Percentiles rank a stretch among this genome's conserved stretches.
These are phyloP conservation scores for Antitrichia curtipendula DNA, from an alignment of 225 moss, liverwort and hornwort genomes.

Conservation along the genomic window DNA sequence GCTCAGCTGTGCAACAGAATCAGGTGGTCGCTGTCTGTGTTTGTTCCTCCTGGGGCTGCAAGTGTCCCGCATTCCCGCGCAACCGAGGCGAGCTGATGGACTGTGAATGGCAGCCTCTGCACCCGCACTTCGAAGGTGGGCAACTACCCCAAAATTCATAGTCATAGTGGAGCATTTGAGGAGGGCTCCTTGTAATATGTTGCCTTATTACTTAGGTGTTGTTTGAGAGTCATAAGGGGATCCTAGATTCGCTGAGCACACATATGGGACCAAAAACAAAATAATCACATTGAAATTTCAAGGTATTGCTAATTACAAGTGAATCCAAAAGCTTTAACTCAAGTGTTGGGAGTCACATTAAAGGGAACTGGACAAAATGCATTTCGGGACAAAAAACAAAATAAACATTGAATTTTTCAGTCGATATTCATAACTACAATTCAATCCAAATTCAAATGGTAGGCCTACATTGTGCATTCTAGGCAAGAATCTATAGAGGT, in stretches of 20 bases:
- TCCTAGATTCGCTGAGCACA: not conserved
- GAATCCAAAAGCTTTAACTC: not conserved
- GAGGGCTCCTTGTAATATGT: not conserved
- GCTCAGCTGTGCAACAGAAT: not conserved
- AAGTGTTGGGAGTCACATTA: too few relatives aligned
- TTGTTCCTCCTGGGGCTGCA: not conserved
- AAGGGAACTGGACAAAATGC: too few relatives aligned
- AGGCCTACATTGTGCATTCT: fast-evolving
- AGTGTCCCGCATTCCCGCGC: not conserved
- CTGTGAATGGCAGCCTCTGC: not conserved
- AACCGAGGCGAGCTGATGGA: too few relatives aligned
- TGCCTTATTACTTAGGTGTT: not conserved
- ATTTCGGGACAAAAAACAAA: too few relatives aligned
- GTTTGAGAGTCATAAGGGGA: not conserved
- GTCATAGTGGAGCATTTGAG: not conserved
- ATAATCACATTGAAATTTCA: too few relatives aligned
- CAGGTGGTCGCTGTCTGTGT: not conserved
- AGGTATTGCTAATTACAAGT: too few relatives aligned
- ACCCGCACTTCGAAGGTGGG: not conserved
- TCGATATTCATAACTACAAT: too few relatives aligned
- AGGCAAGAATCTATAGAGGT: not conserved
- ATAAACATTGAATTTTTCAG: too few relatives aligned
- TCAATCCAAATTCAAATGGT: not conserved
- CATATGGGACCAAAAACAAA: fast-evolving
- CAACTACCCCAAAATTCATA: too few relatives aligned